Percentiles rank a stretch among this genome's conserved stretches.
Evolutionary conservation across 2,329 filamentous ascomycete genomes (phyloP).

Genomic region (Nemania sp.): DNA sequence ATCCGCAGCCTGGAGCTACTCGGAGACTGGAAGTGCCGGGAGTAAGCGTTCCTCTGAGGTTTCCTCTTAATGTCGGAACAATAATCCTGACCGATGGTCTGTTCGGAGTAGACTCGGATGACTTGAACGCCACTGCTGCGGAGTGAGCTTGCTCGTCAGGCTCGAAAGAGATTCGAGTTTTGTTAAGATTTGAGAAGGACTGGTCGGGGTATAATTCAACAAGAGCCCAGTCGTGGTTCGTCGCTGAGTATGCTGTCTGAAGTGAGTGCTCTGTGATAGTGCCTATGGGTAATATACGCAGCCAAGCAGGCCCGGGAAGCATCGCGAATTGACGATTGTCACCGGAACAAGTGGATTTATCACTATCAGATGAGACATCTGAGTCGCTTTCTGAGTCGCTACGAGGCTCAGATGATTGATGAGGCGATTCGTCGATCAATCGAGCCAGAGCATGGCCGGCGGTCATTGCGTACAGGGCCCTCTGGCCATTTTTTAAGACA

Average conservation of each 20-base stretch:
- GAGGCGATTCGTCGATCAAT: not conserved
- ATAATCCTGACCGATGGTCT: not conserved
- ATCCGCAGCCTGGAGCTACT: constrained; percentile 7
- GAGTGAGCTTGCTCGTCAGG: not conserved
- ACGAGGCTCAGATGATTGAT: not conserved
- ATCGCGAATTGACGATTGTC: not conserved
- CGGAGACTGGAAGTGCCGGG: constrained; percentile 8
- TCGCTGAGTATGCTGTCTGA: not conserved
- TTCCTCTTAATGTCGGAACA: constrained; percentile 12
- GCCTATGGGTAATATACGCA: not conserved
- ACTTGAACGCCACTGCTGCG: not conserved
- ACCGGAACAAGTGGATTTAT: constrained; percentile 2
- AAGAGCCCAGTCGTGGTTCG: constrained; percentile 20
- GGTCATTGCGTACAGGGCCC: constrained; percentile 9
- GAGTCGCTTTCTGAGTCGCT: not conserved
- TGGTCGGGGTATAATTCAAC: not conserved
- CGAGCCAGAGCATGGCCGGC: constrained; percentile 12
- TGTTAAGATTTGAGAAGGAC: not conserved
- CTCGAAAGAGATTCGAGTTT: not conserved
- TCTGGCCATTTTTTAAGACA: not conserved
- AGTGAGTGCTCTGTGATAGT: constrained; percentile 14
- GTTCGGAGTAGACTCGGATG: not conserved
- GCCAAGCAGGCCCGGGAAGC: not conserved
- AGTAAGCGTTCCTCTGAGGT: constrained; percentile 12
- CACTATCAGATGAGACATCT: not conserved